Percentiles rank a stretch among this genome's conserved stretches.
phyloP scores from a whole-genome alignment of 169 alveolate genomes.

The Cryptosporidium bovis region DNA sequence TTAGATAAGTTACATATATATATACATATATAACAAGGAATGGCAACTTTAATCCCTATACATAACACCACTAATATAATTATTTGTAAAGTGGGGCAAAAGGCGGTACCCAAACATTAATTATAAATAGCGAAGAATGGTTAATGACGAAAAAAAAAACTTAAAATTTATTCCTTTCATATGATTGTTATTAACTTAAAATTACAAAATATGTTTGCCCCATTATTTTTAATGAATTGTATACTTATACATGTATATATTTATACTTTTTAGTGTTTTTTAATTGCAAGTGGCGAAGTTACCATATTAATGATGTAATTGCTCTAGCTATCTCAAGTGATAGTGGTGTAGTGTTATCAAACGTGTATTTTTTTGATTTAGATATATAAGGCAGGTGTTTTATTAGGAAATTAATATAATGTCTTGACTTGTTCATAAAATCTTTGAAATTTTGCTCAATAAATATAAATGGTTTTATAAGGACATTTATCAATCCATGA shows the following conservation, averaged over 20 bases:
- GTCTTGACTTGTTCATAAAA: background rate
- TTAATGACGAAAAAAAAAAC: background rate
- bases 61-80: background rate
- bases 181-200: background rate
- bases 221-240: too few species aligned
- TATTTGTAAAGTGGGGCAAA: background rate
- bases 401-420: background rate
- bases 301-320: constrained; percentile 39
- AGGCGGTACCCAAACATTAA: background rate
- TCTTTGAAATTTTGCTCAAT: background rate
- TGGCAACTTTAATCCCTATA: background rate
- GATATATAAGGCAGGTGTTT: background rate
- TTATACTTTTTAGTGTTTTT: too few species aligned
- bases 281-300: background rate
- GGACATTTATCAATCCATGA: constrained; percentile 6
- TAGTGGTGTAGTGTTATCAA: constrained; percentile 32
- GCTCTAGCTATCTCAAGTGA: constrained; percentile 51
- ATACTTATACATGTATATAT: too few species aligned
- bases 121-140: too few species aligned
- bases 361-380: constrained; percentile 20
- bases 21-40: background rate
- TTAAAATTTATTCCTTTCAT: background rate
- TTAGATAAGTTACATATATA: too few species aligned
- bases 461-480: constrained; percentile 32
- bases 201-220: too few species aligned